A percentile compares a stretch with the other conserved stretches of the same genome.
These are phyloP conservation scores for Penicillium malachiteum DNA, from an alignment of 495 filamentous ascomycete species.

Conservation along the genomic window DNA sequence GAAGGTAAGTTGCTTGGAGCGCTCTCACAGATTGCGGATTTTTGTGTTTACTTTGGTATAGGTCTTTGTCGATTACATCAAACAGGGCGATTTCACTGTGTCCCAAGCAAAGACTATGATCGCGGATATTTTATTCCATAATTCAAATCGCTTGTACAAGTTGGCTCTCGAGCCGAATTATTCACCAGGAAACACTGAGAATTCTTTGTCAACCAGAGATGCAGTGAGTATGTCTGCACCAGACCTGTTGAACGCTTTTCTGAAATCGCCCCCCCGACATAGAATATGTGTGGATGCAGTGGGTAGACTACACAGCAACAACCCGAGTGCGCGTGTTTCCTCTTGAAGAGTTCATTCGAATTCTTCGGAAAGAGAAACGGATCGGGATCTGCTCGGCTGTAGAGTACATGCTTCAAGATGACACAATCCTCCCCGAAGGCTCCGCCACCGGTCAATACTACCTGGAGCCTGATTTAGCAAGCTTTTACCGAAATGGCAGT, in stretches of 20 bases:
- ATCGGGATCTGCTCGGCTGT: slow-evolving; percentile 56
- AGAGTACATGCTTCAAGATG: slow-evolving; percentile 55
- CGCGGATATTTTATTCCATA: slow-evolving; percentile 64
- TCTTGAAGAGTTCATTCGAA: slow-evolving; percentile 58
- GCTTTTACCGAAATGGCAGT: slow-evolving; percentile 53
- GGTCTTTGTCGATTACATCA: slow-evolving; percentile 63
- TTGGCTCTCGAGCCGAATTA: slow-evolving; percentile 33
- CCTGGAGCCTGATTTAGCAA: slow-evolving; percentile 60
- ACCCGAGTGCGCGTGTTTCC: slow-evolving; percentile 70
- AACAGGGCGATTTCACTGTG: slow-evolving; percentile 53
- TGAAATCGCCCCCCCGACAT: slow-evolving; percentile 29
- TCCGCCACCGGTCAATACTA: slow-evolving; percentile 57
- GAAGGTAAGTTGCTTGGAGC: slow-evolving; percentile 38
- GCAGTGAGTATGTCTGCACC: not conserved
- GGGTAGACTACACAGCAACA: slow-evolving; percentile 74
- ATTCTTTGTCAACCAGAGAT: not conserved
- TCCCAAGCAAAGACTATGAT: slow-evolving; percentile 60
- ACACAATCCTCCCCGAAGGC: slow-evolving; percentile 35
- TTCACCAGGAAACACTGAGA: not conserved
- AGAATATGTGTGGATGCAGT: slow-evolving; percentile 70
- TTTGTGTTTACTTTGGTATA: slow-evolving; percentile 16
- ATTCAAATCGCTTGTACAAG: slow-evolving; percentile 66
- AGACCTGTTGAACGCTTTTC: slow-evolving; percentile 23
- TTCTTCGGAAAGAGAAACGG: slow-evolving; percentile 53
- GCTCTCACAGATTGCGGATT: not conserved